Percentiles rank a stretch among this genome's conserved stretches.
These are phyloP conservation scores for Juglanconis juglandina DNA, from an alignment of 2,329 filamentous ascomycete species.

Conservation along the genomic window DNA sequence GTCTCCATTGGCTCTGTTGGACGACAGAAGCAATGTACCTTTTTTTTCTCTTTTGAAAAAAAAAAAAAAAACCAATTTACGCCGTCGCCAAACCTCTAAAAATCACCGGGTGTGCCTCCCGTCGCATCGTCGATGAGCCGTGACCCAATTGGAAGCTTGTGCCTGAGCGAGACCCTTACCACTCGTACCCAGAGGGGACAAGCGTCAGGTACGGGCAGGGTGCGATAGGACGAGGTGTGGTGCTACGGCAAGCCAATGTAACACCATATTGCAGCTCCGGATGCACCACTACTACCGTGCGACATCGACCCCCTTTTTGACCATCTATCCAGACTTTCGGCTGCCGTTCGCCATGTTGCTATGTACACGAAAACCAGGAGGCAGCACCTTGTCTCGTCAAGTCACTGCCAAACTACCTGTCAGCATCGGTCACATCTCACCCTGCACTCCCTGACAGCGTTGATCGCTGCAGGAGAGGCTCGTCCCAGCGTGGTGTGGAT, in stretches of 20 bases:
- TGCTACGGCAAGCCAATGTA: background rate
- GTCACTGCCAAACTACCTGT: background rate
- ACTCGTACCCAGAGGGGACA: background rate
- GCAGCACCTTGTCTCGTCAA: too few species aligned
- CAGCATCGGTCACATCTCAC: background rate
- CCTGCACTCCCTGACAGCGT: background rate
- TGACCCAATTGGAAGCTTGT: conserved; percentile 16
- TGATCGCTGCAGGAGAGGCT: background rate
- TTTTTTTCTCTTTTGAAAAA: too few species aligned
- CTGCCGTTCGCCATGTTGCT: background rate
- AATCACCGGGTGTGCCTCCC: too few species aligned
- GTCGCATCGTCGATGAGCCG: conserved; percentile 9
- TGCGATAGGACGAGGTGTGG: background rate
- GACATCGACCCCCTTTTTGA: background rate
- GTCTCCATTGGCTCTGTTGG: background rate
- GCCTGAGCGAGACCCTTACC: conserved; percentile 7
- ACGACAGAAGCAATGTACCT: too few species aligned
- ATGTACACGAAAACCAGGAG: too few species aligned
- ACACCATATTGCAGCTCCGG: background rate
- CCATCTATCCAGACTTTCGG: background rate
- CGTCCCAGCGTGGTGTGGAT: background rate
- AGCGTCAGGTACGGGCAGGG: conserved; percentile 10
- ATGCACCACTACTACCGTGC: background rate
- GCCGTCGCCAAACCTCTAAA: too few species aligned
- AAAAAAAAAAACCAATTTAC: too few species aligned